Percentiles rank a stretch among this genome's conserved stretches.
Conservation (phyloP, 805 yeast species). For the Zygoascus flipseniorum region DNA sequence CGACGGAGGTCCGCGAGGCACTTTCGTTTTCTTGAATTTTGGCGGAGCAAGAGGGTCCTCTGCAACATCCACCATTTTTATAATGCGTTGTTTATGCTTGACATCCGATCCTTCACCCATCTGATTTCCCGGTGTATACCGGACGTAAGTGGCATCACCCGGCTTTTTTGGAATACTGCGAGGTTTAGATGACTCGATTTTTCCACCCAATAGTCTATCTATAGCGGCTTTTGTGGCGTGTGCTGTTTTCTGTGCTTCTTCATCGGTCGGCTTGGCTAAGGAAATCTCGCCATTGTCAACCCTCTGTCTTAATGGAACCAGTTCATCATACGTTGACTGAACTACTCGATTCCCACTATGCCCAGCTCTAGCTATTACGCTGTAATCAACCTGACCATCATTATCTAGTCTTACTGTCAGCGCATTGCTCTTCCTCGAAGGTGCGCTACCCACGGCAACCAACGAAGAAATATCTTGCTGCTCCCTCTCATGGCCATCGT, state of each 20-base stretch:
- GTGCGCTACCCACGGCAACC: neutral
- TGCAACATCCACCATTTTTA: slow-evolving; percentile 58
- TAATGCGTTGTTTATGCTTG: slow-evolving; percentile 34
- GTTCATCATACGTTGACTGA: slow-evolving; percentile 45
- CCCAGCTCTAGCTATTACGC: slow-evolving; percentile 28
- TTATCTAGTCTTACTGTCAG: slow-evolving; percentile 23
- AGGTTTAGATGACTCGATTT: slow-evolving; percentile 31
- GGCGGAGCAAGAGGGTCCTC: slow-evolving; percentile 86
- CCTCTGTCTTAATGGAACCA: slow-evolving; percentile 52
- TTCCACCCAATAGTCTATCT: slow-evolving; percentile 40
- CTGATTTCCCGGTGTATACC: slow-evolving; percentile 35
- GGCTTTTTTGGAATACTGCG: slow-evolving; percentile 19
- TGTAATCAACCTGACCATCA: slow-evolving; percentile 27
- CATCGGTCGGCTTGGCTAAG: slow-evolving; percentile 40
- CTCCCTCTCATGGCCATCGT: neutral
- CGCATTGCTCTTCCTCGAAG: slow-evolving; percentile 15
- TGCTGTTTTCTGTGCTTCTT: slow-evolving; percentile 39
- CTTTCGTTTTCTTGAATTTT: slow-evolving; percentile 60
- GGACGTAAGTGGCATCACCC: slow-evolving; percentile 36
- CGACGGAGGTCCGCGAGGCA: slow-evolving; percentile 61
- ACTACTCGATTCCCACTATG: slow-evolving; percentile 24
- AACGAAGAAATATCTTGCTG: neutral
- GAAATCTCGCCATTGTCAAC: slow-evolving; percentile 31
- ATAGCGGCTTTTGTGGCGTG: slow-evolving; percentile 51
- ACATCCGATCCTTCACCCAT: slow-evolving; percentile 23